Percentiles rank a stretch among this genome's conserved stretches.
Evolutionary conservation across 2,329 filamentous ascomycete genomes (phyloP).

Genomic region (Nannizziopsis barbatae): DNA sequence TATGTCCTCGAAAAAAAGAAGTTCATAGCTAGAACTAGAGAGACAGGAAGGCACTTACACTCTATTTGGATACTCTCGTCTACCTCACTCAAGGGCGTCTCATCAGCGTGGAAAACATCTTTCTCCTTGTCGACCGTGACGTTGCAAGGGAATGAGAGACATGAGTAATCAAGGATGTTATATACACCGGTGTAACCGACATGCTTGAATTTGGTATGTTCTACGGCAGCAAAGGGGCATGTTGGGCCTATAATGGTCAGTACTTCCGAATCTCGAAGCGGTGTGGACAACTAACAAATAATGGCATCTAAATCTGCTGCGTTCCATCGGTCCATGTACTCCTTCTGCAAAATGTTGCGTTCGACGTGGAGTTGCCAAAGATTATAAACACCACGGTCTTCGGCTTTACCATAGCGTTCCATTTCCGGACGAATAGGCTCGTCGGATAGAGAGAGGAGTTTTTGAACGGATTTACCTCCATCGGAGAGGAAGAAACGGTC

Average conservation of each 20-base stretch:
- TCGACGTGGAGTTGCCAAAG: constrained; percentile 42
- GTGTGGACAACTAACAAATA: constrained; percentile 17
- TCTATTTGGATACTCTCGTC: constrained; percentile 38
- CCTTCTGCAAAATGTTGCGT: constrained; percentile 24
- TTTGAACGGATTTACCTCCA: constrained; percentile 37
- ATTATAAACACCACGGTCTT: constrained; percentile 35
- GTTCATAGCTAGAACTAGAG: background rate
- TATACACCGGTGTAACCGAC: constrained; percentile 39
- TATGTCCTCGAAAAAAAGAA: constrained; percentile 2
- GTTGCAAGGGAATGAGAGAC: constrained; percentile 46
- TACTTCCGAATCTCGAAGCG: background rate
- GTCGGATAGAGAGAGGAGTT: constrained; percentile 18
- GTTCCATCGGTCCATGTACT: constrained; percentile 30
- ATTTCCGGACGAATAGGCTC: constrained; percentile 41
- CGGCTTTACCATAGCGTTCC: constrained; percentile 34
- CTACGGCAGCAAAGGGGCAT: constrained; percentile 34
- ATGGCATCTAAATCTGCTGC: constrained; percentile 28
- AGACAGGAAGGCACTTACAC: constrained; percentile 32
- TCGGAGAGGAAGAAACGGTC: constrained; percentile 37
- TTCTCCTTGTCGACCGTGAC: constrained; percentile 38
- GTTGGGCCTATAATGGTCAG: constrained; percentile 29
- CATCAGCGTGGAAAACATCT: constrained; percentile 31
- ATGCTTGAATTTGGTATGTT: constrained; percentile 37
- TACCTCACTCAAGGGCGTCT: constrained; percentile 30
- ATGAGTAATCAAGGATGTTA: constrained; percentile 49